Percentiles rank a stretch among this genome's conserved stretches.
These are phyloP conservation scores for Alternaria dauci DNA, from an alignment of 2,329 filamentous ascomycete genomes.

Conservation along the genomic window DNA sequence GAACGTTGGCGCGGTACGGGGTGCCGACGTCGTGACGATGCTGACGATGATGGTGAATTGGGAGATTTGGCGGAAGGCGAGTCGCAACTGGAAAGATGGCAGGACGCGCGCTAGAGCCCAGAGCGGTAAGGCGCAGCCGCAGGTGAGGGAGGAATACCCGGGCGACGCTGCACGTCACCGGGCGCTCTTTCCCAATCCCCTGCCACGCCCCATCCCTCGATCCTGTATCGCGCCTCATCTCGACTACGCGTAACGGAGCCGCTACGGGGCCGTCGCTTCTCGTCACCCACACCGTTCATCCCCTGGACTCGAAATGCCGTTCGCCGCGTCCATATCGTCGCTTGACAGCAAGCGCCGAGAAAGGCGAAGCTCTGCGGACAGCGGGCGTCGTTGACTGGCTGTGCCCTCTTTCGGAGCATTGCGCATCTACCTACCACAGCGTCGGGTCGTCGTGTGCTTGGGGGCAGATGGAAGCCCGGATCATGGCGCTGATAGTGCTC, in stretches of 20 bases:
- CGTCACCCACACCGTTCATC: constrained; percentile 15
- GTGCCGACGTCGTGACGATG: constrained; percentile 20
- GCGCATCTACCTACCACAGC: constrained; percentile 43
- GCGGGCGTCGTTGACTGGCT: constrained; percentile 26
- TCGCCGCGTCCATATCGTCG: constrained; percentile 26
- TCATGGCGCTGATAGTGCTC: constrained; percentile 40
- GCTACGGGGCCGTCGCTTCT: constrained; percentile 26
- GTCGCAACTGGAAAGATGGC: constrained; percentile 29
- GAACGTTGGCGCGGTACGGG: constrained; percentile 18
- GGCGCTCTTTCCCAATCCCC: constrained; percentile 33
- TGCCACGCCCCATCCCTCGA: constrained; percentile 27
- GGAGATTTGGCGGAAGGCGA: constrained; percentile 27
- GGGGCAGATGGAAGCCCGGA: constrained; percentile 36
- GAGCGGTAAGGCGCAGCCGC: constrained; percentile 29
- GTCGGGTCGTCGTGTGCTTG: constrained; percentile 40
- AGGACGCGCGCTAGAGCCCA: constrained; percentile 27
- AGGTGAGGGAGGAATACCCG: constrained; percentile 38
- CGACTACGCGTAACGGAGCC: constrained; percentile 26
- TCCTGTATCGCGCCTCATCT: constrained; percentile 24
- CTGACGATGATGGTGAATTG: constrained; percentile 24
- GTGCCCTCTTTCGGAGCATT: constrained; percentile 47
- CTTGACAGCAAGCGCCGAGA: constrained; percentile 16
- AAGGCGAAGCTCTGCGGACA: constrained; percentile 26
- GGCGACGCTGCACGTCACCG: constrained; percentile 48
- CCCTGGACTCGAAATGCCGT: constrained; percentile 29